Conservation (phyloP, 106 monocot species). For the Platanthera guangdongensis region DNA sequence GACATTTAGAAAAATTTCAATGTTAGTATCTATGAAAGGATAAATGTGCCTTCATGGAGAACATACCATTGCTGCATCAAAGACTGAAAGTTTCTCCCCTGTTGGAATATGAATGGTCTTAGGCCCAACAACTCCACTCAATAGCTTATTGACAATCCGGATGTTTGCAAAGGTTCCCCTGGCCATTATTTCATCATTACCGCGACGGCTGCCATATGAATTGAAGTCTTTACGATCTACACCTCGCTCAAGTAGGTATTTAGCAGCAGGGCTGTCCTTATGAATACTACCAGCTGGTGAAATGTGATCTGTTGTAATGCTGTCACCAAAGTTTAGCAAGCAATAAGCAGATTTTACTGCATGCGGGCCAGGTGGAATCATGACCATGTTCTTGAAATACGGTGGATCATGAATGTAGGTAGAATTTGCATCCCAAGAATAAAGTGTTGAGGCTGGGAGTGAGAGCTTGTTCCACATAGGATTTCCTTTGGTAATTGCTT, state of each 20-base stretch:
- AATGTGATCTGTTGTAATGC: conserved; percentile 76
- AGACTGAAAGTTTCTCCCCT: conserved; percentile 75
- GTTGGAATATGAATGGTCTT: conserved; percentile 76
- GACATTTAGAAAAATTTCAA: background rate
- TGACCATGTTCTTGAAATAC: conserved; percentile 68
- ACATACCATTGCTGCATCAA: conserved; percentile 75
- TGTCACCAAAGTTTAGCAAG: conserved; percentile 66
- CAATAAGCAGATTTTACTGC: conserved; percentile 67
- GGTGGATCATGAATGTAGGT: conserved; percentile 84
- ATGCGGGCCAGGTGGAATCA: conserved; percentile 63
- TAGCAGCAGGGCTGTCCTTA: conserved; percentile 81
- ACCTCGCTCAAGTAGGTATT: conserved; percentile 62
- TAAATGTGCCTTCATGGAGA: background rate
- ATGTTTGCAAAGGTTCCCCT: conserved; percentile 90
- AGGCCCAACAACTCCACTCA: conserved; percentile 79
- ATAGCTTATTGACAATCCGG: conserved; percentile 64
- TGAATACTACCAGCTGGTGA: conserved; percentile 76
- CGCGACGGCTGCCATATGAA: conserved; percentile 80
- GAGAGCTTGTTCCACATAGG: conserved; percentile 75
- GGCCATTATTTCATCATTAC: conserved; percentile 76
- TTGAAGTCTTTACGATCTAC: conserved; percentile 71
- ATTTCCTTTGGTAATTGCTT: conserved; percentile 71
- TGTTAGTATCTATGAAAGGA: background rate
- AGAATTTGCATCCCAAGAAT: conserved; percentile 63
- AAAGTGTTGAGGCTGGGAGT: conserved; percentile 40